Conservation (phyloP, 2,329 filamentous ascomycete species). For the Aureobasidium subglaciale region DNA sequence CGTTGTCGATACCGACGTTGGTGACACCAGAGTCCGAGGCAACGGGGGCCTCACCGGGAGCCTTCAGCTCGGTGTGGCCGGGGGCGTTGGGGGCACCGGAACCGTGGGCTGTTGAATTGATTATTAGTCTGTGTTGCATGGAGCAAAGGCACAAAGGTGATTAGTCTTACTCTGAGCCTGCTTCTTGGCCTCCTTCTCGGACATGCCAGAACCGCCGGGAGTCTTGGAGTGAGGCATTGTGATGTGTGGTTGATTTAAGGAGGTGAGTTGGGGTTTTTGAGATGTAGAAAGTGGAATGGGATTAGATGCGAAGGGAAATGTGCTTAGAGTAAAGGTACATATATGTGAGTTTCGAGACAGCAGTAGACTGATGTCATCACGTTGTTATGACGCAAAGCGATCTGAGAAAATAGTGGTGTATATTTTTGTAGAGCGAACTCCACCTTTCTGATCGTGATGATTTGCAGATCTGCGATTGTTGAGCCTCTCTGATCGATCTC, state of each 20-base stretch:
- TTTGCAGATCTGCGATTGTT: background rate
- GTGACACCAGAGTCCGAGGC: slow-evolving; percentile 30
- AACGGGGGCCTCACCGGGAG: slow-evolving; percentile 27
- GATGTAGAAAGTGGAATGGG: background rate
- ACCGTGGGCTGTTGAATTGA: slow-evolving; percentile 22
- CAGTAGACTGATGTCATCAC: background rate
- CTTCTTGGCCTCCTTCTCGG: slow-evolving; percentile 30
- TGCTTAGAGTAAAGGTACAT: background rate
- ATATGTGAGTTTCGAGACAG: background rate
- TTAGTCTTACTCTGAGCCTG: slow-evolving; percentile 25
- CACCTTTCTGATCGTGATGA: background rate
- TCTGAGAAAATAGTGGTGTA: background rate
- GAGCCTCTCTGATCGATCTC: background rate
- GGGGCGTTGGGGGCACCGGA: slow-evolving; percentile 28
- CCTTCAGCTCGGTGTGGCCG: slow-evolving; percentile 23
- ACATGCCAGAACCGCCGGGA: slow-evolving; percentile 25
- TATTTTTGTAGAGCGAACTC: background rate
- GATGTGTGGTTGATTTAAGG: background rate
- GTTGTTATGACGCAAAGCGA: background rate
- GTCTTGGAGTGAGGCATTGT: slow-evolving; percentile 23
- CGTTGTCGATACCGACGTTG: slow-evolving; percentile 26
- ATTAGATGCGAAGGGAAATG: background rate
- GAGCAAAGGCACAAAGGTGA: background rate
- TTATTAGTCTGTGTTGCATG: background rate
- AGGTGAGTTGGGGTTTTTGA: background rate